Conservation (phyloP, 192 early-diverging fungal species). For the Umbelopsis sp. region DNA sequence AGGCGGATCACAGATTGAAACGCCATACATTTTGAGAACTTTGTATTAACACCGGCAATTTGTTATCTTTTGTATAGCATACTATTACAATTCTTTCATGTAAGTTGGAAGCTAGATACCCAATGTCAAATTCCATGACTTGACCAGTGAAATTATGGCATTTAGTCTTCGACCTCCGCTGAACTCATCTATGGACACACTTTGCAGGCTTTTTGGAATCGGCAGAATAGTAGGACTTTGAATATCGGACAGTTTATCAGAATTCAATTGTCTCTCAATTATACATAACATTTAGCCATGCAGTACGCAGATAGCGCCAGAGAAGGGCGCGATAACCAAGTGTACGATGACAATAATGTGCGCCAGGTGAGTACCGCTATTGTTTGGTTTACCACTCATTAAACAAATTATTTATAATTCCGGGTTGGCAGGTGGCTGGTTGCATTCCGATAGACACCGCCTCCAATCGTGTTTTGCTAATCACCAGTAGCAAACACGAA, state of each 20-base stretch:
- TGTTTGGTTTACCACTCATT: not conserved
- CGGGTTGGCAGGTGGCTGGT: conserved; percentile 40
- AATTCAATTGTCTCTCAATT: too few species aligned
- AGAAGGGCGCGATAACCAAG: conserved; percentile 28
- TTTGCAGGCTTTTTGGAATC: too few species aligned
- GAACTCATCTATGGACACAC: too few species aligned
- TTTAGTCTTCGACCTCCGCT: too few species aligned
- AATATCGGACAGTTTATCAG: not conserved
- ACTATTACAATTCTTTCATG: too few species aligned
- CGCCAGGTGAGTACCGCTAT: conserved; percentile 25
- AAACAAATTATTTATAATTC: not conserved
- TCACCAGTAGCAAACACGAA: conserved; percentile 50
- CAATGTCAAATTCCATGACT: too few species aligned
- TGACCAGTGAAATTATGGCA: too few species aligned
- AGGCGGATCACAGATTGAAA: too few species aligned
- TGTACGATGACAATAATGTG: conserved; percentile 30
- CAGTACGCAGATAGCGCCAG: conserved; percentile 29
- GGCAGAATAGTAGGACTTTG: not conserved
- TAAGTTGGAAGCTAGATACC: too few species aligned
- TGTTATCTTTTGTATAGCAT: too few species aligned
- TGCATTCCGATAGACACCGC: conserved; percentile 56
- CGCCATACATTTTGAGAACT: too few species aligned
- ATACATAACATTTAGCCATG: not conserved
- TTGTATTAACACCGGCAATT: too few species aligned
- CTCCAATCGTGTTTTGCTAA: conserved; percentile 50